phyloP scores from a whole-genome alignment of 192 early-diverging fungal species.

The Thoreauomyces humboldtii region DNA sequence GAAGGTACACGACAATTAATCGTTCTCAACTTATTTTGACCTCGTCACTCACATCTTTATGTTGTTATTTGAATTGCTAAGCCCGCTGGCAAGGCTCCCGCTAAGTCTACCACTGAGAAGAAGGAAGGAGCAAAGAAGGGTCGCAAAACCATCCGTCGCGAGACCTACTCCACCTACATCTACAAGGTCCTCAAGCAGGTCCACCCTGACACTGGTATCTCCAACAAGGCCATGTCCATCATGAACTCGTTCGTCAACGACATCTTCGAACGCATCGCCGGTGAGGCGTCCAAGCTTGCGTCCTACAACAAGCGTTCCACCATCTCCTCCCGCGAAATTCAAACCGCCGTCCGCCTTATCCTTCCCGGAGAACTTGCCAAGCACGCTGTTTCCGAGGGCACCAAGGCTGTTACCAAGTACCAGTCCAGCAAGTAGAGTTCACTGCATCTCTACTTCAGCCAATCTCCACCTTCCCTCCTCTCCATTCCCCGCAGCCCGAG shows the following conservation, averaged over 20 bases:
- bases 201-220: slow-evolving; percentile 95
- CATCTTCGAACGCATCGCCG: slow-evolving; percentile 94
- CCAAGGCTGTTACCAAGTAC: slow-evolving; percentile 84
- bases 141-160: slow-evolving; percentile 70
- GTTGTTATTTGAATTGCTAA: slow-evolving; percentile 1
- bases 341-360: slow-evolving; percentile 70
- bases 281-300: slow-evolving; percentile 65
- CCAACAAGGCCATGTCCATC: slow-evolving; percentile 97
- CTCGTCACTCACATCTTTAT: not conserved
- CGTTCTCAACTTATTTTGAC: not conserved
- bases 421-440: slow-evolving; percentile 64
- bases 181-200: slow-evolving; percentile 95
- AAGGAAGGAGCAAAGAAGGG: slow-evolving; percentile 34
- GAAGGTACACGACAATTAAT: slow-evolving; percentile 19
- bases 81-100: slow-evolving; percentile 52
- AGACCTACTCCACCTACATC: slow-evolving; percentile 93
- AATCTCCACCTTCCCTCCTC: too few relatives aligned
- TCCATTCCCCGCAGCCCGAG: too few relatives aligned
- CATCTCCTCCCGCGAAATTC: slow-evolving; percentile 92
- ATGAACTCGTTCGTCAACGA: slow-evolving; percentile 96
- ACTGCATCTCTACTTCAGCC: too few relatives aligned
- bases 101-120: slow-evolving; percentile 64
- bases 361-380: slow-evolving; percentile 91
- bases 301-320: slow-evolving; percentile 92
- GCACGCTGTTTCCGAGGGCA: slow-evolving; percentile 95